A percentile compares a stretch with the other conserved stretches of the same genome.
Conservation (phyloP, 2,329 filamentous ascomycete genomes). For the Aureobasidium sp. region DNA sequence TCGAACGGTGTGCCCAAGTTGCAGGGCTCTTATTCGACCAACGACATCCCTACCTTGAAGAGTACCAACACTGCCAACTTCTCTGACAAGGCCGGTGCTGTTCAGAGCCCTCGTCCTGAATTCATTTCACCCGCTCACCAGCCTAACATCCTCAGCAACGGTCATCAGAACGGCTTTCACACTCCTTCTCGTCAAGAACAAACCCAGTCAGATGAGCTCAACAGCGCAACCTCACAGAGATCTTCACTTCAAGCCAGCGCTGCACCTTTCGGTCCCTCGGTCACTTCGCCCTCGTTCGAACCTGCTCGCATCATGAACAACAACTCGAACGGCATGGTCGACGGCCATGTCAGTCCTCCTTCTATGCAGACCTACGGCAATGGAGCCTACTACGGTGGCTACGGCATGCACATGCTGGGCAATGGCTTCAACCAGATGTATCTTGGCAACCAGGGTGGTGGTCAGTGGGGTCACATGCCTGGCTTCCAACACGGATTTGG, state of each 20-base stretch:
- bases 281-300: slow-evolving; percentile 27
- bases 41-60: slow-evolving; percentile 75
- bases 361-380: slow-evolving; percentile 21
- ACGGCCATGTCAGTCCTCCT: slow-evolving; percentile 11
- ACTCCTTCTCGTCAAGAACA: slow-evolving; percentile 50
- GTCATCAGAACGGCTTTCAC: slow-evolving; percentile 27
- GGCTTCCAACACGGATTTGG: slow-evolving; percentile 44
- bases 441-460: slow-evolving; percentile 33
- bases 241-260: slow-evolving; percentile 74
- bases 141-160: slow-evolving; percentile 50
- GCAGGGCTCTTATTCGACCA: slow-evolving; percentile 82
- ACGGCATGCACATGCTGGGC: slow-evolving; percentile 54
- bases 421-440: slow-evolving; percentile 61
- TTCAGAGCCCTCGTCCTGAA: slow-evolving; percentile 13
- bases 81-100: slow-evolving; percentile 43
- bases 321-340: neutral
- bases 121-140: slow-evolving; percentile 9
- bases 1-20: slow-evolving; percentile 59
- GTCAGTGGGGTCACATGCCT: slow-evolving; percentile 19
- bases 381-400: slow-evolving; percentile 39
- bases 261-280: slow-evolving; percentile 63
- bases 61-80: slow-evolving; percentile 40
- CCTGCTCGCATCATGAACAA: neutral
- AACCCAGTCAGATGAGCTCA: slow-evolving; percentile 37
- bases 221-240: slow-evolving; percentile 49